Conservation (phyloP, 768 basidiomycete genomes). For the Neoboletus magnificus region DNA sequence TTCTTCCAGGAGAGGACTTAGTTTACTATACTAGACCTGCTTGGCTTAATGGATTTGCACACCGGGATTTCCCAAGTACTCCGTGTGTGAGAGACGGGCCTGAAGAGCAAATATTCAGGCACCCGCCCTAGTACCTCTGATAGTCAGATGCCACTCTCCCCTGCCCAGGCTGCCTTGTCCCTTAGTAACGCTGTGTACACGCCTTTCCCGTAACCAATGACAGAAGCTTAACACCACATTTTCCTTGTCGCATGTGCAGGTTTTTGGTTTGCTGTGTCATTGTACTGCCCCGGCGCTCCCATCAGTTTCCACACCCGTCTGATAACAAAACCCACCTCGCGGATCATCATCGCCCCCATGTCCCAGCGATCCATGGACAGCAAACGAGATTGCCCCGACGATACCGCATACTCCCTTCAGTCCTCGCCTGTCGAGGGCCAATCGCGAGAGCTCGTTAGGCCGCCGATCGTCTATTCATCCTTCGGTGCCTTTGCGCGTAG, state of each 20-base stretch:
- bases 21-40: constrained; percentile 1
- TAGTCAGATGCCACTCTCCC: too few relatives aligned
- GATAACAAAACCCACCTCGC: constrained; percentile 11
- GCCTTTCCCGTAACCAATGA: not conserved
- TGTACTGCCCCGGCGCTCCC: constrained; percentile 2
- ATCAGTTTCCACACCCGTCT: not conserved
- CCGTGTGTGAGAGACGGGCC: not conserved
- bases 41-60: constrained; percentile 2
- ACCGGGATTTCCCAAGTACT: not conserved
- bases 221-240: constrained; percentile 15
- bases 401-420: not conserved
- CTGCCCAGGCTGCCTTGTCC: not conserved
- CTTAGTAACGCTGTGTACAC: not conserved
- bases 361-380: constrained; percentile 21
- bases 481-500: constrained; percentile 48
- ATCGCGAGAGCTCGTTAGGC: constrained; percentile 33
- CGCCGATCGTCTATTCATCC: constrained; percentile 69
- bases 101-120: not conserved
- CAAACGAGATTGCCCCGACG: constrained; percentile 23
- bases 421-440: not conserved
- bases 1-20: constrained; percentile 85
- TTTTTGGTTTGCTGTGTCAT: not conserved
- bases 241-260: not conserved
- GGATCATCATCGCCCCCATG: not conserved
- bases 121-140: not conserved